Percentiles rank a stretch among this genome's conserved stretches.
phyloP scores from a whole-genome alignment of 1,139 yeast genomes.

The Geotrichum bryndzae region DNA sequence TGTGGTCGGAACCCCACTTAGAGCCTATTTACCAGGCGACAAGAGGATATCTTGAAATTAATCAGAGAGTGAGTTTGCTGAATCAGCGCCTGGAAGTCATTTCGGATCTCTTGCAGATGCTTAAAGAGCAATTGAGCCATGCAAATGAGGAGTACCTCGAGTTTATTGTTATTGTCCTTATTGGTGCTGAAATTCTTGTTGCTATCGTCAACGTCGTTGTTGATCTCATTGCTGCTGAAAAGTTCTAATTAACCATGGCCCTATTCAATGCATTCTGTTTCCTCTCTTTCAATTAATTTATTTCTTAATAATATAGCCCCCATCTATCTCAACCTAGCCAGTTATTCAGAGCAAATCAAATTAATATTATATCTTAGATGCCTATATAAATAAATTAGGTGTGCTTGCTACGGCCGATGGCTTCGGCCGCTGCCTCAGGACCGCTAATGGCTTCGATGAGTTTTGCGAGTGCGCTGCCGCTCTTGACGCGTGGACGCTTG shows the following conservation, averaged over 20 bases:
- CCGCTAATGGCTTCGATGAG: neutral
- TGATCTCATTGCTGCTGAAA: slow-evolving; percentile 12
- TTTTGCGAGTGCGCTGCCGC: neutral
- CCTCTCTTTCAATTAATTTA: neutral
- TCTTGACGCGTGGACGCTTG: neutral
- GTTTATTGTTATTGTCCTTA: slow-evolving; percentile 84
- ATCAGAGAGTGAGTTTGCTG: slow-evolving; percentile 80
- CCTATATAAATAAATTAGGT: neutral
- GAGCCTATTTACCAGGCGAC: slow-evolving; percentile 97
- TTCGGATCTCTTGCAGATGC: slow-evolving; percentile 87
- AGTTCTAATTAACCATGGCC: neutral
- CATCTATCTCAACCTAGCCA: neutral
- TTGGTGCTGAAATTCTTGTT: slow-evolving; percentile 86
- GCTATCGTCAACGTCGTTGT: slow-evolving; percentile 59
- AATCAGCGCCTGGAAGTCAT: slow-evolving; percentile 92
- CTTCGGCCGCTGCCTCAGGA: neutral
- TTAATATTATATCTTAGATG: neutral
- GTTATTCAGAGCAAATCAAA: neutral
- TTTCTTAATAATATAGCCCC: neutral
- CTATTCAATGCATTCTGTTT: neutral
- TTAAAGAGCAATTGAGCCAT: slow-evolving; percentile 93
- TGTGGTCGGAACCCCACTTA: slow-evolving; percentile 98
- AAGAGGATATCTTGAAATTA: slow-evolving; percentile 87
- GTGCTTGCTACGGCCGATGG: neutral
- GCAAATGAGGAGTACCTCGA: slow-evolving; percentile 82